Evolutionary conservation across 768 basidiomycete species (phyloP), one percentile per base, ranked within the genome.

Genomic region (Suillus spraguei): DNA sequence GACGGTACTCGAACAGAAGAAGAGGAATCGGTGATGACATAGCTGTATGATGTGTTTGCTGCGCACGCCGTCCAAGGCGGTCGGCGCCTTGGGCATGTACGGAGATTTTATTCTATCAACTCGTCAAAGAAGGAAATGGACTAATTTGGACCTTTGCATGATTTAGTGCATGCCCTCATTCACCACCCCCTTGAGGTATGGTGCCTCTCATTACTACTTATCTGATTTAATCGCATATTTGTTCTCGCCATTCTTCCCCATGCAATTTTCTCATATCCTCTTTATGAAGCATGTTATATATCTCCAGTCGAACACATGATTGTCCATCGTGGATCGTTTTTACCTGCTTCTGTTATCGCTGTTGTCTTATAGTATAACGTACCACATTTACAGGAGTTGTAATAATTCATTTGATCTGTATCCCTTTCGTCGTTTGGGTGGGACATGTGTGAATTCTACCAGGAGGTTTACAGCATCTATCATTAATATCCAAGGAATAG

Each of bases 1-100:
- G 92, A 39, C 81, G 92, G 56, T 91, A 92, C 76, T 87, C 92
- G 68, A 78, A 82, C 68, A 72, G 81, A 74, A 84, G 83, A 76
- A 83, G 80, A 41, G 71, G 80, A 53, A 74, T 77, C 38, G 73
- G 74, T 53, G 77, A 79, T 17, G 76, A 76, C 50, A 64, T 74
- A 67, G 64, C 73, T 60, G 39, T 71, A 68, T 80, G 67, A 79
- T 42, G 39, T 20, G 20, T 41, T 58, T 7, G 39, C 28, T 17
- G 41, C 55, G 62, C 20, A 47, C 52, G 39, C 47, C 42, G 50
- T 42, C 50, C 42, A 41, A 42, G 38, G 44, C 22, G 10, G 41
- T 32, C 20, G 46, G 22, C 36, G 39, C 50, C 20, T 28, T 50
- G 46, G 39, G 47, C 38, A 36, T 46, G 59, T 35, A 24, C 61